Conservation (phyloP, 2,329 filamentous ascomycete species). For the Aspergillus unguis region DNA sequence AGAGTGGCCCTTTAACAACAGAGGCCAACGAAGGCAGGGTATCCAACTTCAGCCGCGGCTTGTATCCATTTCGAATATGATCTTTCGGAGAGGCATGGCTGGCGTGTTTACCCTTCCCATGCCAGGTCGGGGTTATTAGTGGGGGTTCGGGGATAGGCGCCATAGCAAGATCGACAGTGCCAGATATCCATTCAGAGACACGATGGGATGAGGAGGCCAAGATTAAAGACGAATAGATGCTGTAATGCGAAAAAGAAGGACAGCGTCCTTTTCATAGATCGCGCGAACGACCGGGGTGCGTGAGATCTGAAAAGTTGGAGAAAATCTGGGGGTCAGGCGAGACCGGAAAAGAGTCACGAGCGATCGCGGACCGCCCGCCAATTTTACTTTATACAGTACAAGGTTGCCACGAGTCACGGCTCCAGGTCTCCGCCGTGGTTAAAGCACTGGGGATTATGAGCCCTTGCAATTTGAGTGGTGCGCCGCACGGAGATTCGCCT, state of each 20-base stretch:
- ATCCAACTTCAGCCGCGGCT: slow-evolving; percentile 25
- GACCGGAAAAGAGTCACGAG: neutral
- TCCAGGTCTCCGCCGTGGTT: neutral
- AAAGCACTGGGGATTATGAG: neutral
- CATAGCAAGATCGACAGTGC: slow-evolving; percentile 25
- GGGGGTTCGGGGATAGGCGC: slow-evolving; percentile 32
- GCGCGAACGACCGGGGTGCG: neutral
- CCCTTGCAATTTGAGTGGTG: neutral
- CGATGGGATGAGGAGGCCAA: neutral
- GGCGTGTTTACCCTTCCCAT: slow-evolving; percentile 21
- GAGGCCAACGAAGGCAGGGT: slow-evolving; percentile 34
- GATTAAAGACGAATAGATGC: neutral
- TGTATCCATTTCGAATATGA: slow-evolving; percentile 7
- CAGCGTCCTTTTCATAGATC: neutral
- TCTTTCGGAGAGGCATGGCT: slow-evolving; percentile 7
- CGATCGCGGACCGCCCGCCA: neutral
- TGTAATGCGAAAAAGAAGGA: neutral
- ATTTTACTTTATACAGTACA: neutral
- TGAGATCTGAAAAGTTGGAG: neutral
- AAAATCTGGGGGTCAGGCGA: slow-evolving; percentile 7
- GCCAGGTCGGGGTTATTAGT: slow-evolving; percentile 28
- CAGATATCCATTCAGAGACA: slow-evolving; percentile 25
- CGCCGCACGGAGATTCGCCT: neutral
- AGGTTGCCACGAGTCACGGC: neutral
- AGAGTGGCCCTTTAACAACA: slow-evolving; percentile 32